Base-by-base conservation (phyloP, 2,329 filamentous ascomycete species). In the Stagonosporopsis tanaceti region DNA sequence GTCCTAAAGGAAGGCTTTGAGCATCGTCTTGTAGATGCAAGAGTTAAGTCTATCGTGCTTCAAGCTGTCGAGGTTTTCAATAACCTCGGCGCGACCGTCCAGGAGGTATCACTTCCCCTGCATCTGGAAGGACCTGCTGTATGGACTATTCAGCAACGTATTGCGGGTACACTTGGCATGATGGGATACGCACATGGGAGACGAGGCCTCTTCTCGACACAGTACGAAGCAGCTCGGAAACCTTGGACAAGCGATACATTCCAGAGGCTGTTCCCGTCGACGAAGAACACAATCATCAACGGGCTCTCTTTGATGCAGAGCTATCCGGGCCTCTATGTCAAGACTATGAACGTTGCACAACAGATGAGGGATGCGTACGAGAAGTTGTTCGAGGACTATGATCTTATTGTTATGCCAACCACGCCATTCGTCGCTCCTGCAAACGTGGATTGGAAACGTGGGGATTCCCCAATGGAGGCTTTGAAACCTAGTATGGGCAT, bases 201-300 rank as follows among this genome's bases (percentile, higher is more conserved):
- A 32, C 72, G 83, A 30, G 80, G 81, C 0, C 77, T 5, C 75
- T 80, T 3, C 74, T 84, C 20, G n/a, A 38, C 39, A 8, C 28
- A 35, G 7, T 54, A 54, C 38, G 52, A 54, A 20, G 45, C 38
- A n/a, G 39, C 45, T 24, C 52, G 52, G 9, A 38, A 48, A 24
- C 52, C 52, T 8, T 54, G 52, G 52, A 54, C 52, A 1, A 54
- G 32, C 17, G 45, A 54, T 6, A 38, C 76, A 82, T 4, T 80
- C 80, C 0, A 80, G 79, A 76, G 79, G 75, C 1, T 73, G 79
- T 82, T 82, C 62, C 81, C 76, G 0, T 70, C 68, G 0, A 69
- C 82, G 0, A 82, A 82, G 51, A 83, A 83, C 57, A 81, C 80
- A 1, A 64, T 80, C 2, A 73, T 80, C 30, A 77, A 77, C 45